Evolutionary conservation across 169 alveolate species (phyloP).

Genomic region (Plasmodium blacklocki): DNA sequence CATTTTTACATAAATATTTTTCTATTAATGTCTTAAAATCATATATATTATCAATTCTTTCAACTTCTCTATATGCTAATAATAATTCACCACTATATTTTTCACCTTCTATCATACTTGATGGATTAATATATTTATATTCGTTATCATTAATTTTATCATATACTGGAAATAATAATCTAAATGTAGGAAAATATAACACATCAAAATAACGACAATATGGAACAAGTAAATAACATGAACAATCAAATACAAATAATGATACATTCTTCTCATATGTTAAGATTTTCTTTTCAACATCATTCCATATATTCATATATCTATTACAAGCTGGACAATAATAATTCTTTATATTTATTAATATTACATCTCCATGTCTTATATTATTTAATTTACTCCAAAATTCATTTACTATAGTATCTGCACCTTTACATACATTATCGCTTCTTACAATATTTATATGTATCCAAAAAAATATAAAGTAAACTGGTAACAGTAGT

Average conservation of each 20-base stretch:
- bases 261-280: slow-evolving; percentile 29
- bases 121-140: slow-evolving; percentile 23
- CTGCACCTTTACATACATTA: slow-evolving; percentile 55
- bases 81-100: slow-evolving; percentile 18
- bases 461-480: background rate
- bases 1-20: slow-evolving; percentile 53
- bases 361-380: slow-evolving; percentile 35
- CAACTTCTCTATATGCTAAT: slow-evolving; percentile 45
- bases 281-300: slow-evolving; percentile 27
- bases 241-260: slow-evolving; percentile 56
- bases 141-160: slow-evolving; percentile 26
- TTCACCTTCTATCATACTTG: background rate
- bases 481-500: background rate
- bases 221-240: slow-evolving; percentile 33
- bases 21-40: slow-evolving; percentile 32
- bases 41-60: slow-evolving; percentile 11
- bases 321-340: slow-evolving; percentile 65
- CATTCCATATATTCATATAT: slow-evolving; percentile 46
- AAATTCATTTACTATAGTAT: slow-evolving; percentile 15
- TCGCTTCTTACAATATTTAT: background rate
- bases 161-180: slow-evolving; percentile 44
- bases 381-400: slow-evolving; percentile 32
- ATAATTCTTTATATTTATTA: slow-evolving; percentile 52
- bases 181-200: slow-evolving; percentile 42
- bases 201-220: slow-evolving; percentile 50